phyloP scores from a whole-genome alignment of 73 alveolate genomes.

The Diophrys sp. region DNA sequence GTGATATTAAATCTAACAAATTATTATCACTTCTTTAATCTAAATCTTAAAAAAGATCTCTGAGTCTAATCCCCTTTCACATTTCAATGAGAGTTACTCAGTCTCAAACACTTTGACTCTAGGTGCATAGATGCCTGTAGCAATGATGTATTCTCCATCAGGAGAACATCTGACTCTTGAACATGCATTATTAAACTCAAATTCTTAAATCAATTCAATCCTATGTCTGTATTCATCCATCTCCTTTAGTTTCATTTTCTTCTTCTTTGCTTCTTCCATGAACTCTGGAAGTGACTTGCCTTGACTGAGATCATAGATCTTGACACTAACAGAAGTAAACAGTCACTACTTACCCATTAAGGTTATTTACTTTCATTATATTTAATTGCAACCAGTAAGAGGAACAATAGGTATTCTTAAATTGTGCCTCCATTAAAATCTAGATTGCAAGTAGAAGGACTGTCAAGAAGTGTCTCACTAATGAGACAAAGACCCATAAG shows the following conservation, averaged over 20 bases:
- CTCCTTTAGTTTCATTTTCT: conserved; percentile 53
- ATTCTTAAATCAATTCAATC: conserved; percentile 79
- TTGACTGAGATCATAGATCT: conserved; percentile 76
- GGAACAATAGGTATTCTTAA: too few relatives aligned
- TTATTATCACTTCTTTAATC: too few relatives aligned
- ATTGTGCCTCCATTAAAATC: too few relatives aligned
- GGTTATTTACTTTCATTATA: too few relatives aligned
- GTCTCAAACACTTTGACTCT: conserved; percentile 89
- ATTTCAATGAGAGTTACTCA: conserved; percentile 86
- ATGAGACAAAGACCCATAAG: too few relatives aligned
- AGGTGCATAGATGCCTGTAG: conserved; percentile 96
- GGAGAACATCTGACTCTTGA: conserved; percentile 70
- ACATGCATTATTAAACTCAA: conserved; percentile 77
- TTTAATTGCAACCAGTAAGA: too few relatives aligned
- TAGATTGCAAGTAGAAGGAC: too few relatives aligned
- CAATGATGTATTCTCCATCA: conserved; percentile 80
- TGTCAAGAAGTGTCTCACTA: too few relatives aligned
- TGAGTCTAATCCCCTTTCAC: conserved; percentile 95
- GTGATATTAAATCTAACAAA: background rate
- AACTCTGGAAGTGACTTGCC: conserved; percentile 78
- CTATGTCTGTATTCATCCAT: conserved; percentile 65
- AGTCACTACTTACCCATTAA: too few relatives aligned
- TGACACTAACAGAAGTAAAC: too few relatives aligned
- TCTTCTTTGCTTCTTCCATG: conserved; percentile 66
- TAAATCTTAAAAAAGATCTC: too few relatives aligned